Evolutionary conservation across 2,329 filamentous ascomycete species (phyloP), one percentile per base, ranked within the genome.

Genomic region (Hymenoscyphus repandus): DNA sequence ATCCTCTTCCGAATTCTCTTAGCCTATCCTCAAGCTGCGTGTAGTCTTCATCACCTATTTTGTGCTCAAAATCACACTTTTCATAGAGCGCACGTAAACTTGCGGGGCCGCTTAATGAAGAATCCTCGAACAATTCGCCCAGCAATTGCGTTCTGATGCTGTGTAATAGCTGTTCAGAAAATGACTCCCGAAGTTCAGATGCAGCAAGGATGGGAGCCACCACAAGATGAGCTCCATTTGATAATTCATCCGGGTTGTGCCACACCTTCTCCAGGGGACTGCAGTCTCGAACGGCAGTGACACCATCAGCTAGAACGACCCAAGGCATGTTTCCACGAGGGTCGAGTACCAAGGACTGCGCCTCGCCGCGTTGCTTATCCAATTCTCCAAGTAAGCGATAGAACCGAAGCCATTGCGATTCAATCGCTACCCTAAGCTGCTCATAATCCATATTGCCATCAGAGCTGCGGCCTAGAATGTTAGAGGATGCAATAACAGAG

Each of bases 351-450:
- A 97, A 73, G 1, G 88, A 84, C 40, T 97, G 70, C 0, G 88
- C 85, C 63, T 96, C 91, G 15, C 87, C 86, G 62, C 91, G 79
- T 62, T 89, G 85, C 62, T 87, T 90, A 65, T 97, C 90, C 37
- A 99, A 73, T 65, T 96, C 91, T 11, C 88, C 77, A 15, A 95
- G 77, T 15, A 97, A 77, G 31, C 90, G 83, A 72, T 90, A 96
- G 68, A 95, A 95, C 45, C 88, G 82, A 56, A 87, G 83, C 93
- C 93, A 99, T 66, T 96, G 90, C 10, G 80, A 77, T 64, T 93
- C 86, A 47, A 86, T 83, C 31, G 88, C 83, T 32, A 76, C 73
- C 50, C 86, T 79, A 65, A 91, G 93, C 51, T 84, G 78, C 20
- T 86, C 82, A 59, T 88, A 89, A 62, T 95, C 86, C 69, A 88